Percentiles rank a stretch among this genome's conserved stretches.
Conservation (phyloP, 2,329 filamentous ascomycete genomes). For the Cercospora sp. region DNA sequence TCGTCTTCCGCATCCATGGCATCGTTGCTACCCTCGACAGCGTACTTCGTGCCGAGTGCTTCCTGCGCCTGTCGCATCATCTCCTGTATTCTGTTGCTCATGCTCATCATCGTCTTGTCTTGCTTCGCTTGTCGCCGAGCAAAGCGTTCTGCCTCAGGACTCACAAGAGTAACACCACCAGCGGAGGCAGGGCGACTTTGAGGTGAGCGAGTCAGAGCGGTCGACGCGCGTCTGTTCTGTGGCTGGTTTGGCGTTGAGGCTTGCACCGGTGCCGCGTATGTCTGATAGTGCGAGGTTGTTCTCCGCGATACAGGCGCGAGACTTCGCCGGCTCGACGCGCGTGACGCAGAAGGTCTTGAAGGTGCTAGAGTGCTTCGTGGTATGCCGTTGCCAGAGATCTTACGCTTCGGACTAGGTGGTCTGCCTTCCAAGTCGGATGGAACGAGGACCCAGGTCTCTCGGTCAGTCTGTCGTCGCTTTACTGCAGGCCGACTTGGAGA, state of each 20-base stretch:
- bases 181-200: slow-evolving; percentile 25
- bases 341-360: slow-evolving; percentile 31
- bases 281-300: slow-evolving; percentile 32
- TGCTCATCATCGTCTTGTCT: slow-evolving; percentile 73
- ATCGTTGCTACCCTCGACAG: slow-evolving; percentile 40
- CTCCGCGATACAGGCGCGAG: slow-evolving; percentile 46
- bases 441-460: slow-evolving; percentile 52
- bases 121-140: slow-evolving; percentile 70
- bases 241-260: slow-evolving; percentile 16
- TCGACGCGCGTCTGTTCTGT: slow-evolving; percentile 53
- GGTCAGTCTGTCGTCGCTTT: slow-evolving; percentile 52
- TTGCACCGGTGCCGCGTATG: slow-evolving; percentile 42
- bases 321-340: slow-evolving; percentile 40
- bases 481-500: slow-evolving; percentile 29
- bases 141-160: slow-evolving; percentile 69
- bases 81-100: slow-evolving; percentile 76
- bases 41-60: slow-evolving; percentile 63
- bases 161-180: slow-evolving; percentile 37
- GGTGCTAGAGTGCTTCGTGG: slow-evolving; percentile 21
- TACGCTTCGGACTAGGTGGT: slow-evolving; percentile 43
- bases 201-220: slow-evolving; percentile 53
- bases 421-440: slow-evolving; percentile 57
- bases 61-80: slow-evolving; percentile 90
- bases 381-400: slow-evolving; percentile 36
- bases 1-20: slow-evolving; percentile 38